Evolutionary conservation across 192 early-diverging fungal species (phyloP).

Genomic region (Entomortierella chlamydospora): DNA sequence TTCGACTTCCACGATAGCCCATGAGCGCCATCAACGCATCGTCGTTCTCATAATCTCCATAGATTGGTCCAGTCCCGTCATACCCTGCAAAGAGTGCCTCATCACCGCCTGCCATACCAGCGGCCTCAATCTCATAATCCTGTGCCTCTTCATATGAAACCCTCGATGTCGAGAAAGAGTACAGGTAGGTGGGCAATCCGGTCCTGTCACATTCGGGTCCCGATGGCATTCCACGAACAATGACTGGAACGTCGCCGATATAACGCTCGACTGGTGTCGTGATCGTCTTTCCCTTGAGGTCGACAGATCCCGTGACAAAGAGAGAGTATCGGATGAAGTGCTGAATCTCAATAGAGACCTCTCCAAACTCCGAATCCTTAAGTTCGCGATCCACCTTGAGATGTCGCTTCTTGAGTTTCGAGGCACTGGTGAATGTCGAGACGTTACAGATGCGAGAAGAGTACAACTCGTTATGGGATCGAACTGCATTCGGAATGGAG

Average conservation of each 20-base stretch:
- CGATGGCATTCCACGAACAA: constrained; percentile 31
- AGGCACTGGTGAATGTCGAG: constrained; percentile 21
- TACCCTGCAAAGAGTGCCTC: background rate
- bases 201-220: constrained; percentile 47
- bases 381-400: constrained; percentile 32
- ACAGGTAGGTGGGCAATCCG: constrained; percentile 37
- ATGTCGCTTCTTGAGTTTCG: constrained; percentile 24
- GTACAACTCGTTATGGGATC: constrained; percentile 30
- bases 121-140: constrained; percentile 46
- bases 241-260: constrained; percentile 32
- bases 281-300: constrained; percentile 31
- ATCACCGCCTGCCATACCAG: background rate
- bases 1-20: constrained; percentile 48
- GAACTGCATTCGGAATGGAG: constrained; percentile 29
- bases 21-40: constrained; percentile 51
- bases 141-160: constrained; percentile 45
- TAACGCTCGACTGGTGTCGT: constrained; percentile 18
- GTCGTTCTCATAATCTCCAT: constrained; percentile 50
- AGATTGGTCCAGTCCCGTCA: constrained; percentile 32
- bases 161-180: constrained; percentile 50
- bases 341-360: constrained; percentile 41
- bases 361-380: constrained; percentile 47
- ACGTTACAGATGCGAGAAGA: constrained; percentile 27
- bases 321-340: constrained; percentile 51
- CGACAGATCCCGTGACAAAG: constrained; percentile 40